phyloP scores from a whole-genome alignment of 2,329 filamentous ascomycete species.

The Penicillium sp. region DNA sequence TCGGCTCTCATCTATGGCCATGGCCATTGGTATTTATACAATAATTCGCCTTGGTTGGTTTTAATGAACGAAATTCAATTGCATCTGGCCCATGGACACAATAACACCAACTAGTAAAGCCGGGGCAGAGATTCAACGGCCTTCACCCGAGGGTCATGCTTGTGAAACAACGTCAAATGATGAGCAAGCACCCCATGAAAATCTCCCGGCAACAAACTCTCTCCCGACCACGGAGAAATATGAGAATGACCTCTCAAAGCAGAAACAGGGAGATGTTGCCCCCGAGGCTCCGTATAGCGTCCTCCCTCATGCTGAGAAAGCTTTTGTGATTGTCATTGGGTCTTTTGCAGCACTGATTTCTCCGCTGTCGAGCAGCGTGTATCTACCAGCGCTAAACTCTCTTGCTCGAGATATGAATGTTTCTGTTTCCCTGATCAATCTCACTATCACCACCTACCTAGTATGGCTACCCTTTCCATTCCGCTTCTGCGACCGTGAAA shows the following conservation, averaged over 20 bases:
- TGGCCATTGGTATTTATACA: background rate
- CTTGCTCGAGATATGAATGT: slow-evolving; percentile 37
- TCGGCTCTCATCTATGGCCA: background rate
- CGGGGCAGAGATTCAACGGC: background rate
- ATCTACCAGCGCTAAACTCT: slow-evolving; percentile 47
- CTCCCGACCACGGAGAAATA: background rate
- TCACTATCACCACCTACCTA: slow-evolving; percentile 49
- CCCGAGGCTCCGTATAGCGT: slow-evolving; percentile 8
- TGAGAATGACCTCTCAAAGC: background rate
- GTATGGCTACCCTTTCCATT: slow-evolving; percentile 25
- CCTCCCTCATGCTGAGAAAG: slow-evolving; percentile 12
- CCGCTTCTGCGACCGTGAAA: background rate
- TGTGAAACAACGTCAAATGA: background rate
- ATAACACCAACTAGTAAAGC: background rate
- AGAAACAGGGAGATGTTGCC: background rate
- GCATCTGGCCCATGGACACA: background rate
- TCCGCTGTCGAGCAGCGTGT: slow-evolving; percentile 28
- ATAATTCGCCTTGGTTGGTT: background rate
- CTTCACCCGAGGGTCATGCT: background rate
- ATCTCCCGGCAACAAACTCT: background rate
- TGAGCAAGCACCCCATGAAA: background rate
- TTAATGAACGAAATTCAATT: background rate
- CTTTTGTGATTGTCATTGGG: slow-evolving; percentile 15
- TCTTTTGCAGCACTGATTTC: slow-evolving; percentile 25
- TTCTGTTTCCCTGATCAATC: slow-evolving; percentile 30